Evolutionary conservation across 1,284 basidiomycete species (phyloP), one percentile per base, ranked within the genome.

Genomic region (Ceratobasidium theobromae): DNA sequence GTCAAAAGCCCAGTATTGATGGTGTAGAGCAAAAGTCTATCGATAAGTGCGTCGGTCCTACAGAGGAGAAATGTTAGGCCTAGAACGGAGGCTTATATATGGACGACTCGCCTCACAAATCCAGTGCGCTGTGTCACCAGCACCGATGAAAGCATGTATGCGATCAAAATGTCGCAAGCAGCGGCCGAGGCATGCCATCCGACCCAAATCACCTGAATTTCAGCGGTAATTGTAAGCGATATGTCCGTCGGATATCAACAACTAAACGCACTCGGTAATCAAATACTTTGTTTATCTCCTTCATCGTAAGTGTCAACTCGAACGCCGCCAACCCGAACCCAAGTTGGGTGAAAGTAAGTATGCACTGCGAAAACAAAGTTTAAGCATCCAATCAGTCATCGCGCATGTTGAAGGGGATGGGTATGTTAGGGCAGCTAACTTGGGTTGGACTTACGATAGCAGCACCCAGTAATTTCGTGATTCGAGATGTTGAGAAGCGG

Each of bases 1-100:
- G 75, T 76, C 4, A 75, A 48, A 18, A 75, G 58, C 1, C 75
- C 75, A n/a, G 74, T 75, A 54, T 76, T 76, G 55, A 76, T 71
- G 33, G 74, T 74, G 49, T 75, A 75, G n/a, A 74, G 43, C 72
- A 75, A 73, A 18, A 76, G 71, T 28, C 71, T 74, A 21, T 72
- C 71, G 32, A 76, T 74, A 21, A 76, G 66, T 2, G 72, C 73
- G 64, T 75, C 74, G 38, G 75, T 75, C 41, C 75, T 76, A 38
- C 3, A 46, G 35, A 9, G 9, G n/a, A 40, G 14, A 11, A 53
- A 32, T 16, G 45, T 45, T 46, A 23, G 43, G 16, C 46, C 30
- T 38, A 45, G 3, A 21, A 33, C 45, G 8, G n/a, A n/a, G n/a
- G n/a, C n/a, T 9, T 4, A 12, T 14, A 40, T 16, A 38, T 8